Evolutionary conservation across 1,139 yeast genomes (phyloP), one percentile per base, ranked within the genome.

Genomic region (Geotrichum europaeum): DNA sequence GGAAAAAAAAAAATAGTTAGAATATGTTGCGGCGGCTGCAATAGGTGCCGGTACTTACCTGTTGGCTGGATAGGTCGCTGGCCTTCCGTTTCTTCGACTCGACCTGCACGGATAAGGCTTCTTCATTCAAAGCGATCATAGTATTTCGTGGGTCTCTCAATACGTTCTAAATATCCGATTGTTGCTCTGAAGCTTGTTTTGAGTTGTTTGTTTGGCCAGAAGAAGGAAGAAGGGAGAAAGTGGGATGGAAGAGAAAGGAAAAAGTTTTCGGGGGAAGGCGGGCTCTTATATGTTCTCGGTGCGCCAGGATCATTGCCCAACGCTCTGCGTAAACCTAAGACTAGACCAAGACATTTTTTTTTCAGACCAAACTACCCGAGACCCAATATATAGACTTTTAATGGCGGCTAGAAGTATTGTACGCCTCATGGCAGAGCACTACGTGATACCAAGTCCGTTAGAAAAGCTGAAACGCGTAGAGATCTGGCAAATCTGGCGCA

Each of bases 291-390:
- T 18, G 18, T 18, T n/a, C 47, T 51, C 59, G 55, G 40, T 32
- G 53, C 49, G 49, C 36, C 47, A 40, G 15, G 32, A 9, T 28
- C 51, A 43, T 20, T 45, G 22, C 25, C 25, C 34, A 55, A 50
- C 58, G 50, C 43, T 49, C 50, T 55, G 58, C 58, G 58, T 55
- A 55, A 55, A 55, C 53, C 54, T 55, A 50, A 55, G 58, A 53
- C 50, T 53, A 47, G 49, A 47, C 15, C 13, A n/a, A 47, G 20
- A n/a, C 40, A 20, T 30, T 28, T 28, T 22, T 20, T 56, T 43
- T 25, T 25, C 13, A 13, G 18, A n/a, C n/a, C 43, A 45, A 28
- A 28, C 7, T 7, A 28, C 32, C 10, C 32, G 32, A 9, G 32
- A 28, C 32, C 9, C 32, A 28, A 28, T 28, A 7, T 28, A 9